Evolutionary conservation across 2,329 filamentous ascomycete genomes (phyloP).

Genomic region (Thielaviopsis punctulata): DNA sequence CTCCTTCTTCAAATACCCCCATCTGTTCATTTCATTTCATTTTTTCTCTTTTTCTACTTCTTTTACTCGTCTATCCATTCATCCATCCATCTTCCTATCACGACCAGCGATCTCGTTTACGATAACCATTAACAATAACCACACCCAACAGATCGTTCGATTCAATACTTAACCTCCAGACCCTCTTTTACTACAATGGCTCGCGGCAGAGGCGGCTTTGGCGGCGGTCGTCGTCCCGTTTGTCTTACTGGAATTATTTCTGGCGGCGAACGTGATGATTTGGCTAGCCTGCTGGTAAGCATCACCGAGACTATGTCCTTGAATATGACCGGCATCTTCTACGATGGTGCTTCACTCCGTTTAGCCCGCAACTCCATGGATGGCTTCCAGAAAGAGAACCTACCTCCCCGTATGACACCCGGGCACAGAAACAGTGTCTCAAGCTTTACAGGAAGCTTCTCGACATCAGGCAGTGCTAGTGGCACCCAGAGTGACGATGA

Average conservation of each 20-base stretch:
- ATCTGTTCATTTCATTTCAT: not conserved
- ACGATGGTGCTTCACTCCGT: not conserved
- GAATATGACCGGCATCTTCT: constrained; percentile 34
- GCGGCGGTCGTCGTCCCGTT: constrained; percentile 25
- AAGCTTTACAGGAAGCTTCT: constrained; percentile 1
- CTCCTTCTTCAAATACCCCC: not conserved
- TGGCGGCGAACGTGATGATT: constrained; percentile 31
- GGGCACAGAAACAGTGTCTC: constrained; percentile 14
- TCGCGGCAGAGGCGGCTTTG: constrained; percentile 20
- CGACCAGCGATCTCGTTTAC: not conserved
- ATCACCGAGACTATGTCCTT: constrained; percentile 39
- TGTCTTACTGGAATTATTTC: constrained; percentile 34
- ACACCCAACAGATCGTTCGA: not conserved
- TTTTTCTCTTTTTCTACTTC: constrained; percentile 1
- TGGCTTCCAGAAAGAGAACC: constrained; percentile 9
- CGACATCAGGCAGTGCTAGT: constrained; percentile 10
- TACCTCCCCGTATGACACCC: constrained; percentile 2
- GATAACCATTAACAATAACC: not conserved
- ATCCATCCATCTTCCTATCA: not conserved
- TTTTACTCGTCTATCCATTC: not conserved
- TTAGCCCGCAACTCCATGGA: not conserved
- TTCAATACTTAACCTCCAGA: not conserved
- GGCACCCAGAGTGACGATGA: constrained; percentile 13
- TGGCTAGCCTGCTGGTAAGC: constrained; percentile 31
- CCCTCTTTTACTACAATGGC: constrained; percentile 19